Base-by-base conservation (phyloP, 1,284 basidiomycete species). In the Boletus semigastroideus region DNA sequence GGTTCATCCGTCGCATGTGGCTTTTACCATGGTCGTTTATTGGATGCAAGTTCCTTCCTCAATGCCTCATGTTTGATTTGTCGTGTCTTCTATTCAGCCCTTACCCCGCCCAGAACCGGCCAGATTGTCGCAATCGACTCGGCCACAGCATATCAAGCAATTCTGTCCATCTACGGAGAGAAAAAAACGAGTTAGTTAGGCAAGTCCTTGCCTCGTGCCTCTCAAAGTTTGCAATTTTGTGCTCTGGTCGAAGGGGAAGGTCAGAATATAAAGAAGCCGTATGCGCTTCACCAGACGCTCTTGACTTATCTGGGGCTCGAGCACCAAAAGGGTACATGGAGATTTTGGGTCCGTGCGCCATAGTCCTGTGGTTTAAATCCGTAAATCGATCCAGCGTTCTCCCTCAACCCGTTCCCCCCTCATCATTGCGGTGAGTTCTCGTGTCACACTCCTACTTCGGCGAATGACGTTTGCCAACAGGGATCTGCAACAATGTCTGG, bases 291-390 rank as follows among this genome's bases (percentile, higher is more conserved):
- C 27, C 25, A 43, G 25, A 6, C 22, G 25, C 38, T 36, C 49
- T 14, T 33, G 31, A 6, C 16, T 36, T 36, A 36, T 36, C n/a
- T 17, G 34, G 12, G 34, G 16, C 4, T 20, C 30, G 28, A 13
- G n/a, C 34, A 44, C 16, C 16, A 22, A 33, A 36, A n/a, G 11
- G 6, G 36, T 38, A 20, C 8, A 13, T 33, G 16, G 12, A 14
- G 37, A 14, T 14, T 16, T 5, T 20, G 25, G 52, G 52, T 55
- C 39, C 6, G 37, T 54, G 52, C 33, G 22, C 14, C 17, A n/a
- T 14, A 19, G 6, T 3, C 12, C 11, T 8, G 1, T 27, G 37
- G 16, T 40, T 40, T 22, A 8, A 36, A 22, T n/a, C 27, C n/a
- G n/a, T n/a, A n/a, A n/a, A n/a, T n/a, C n/a, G n/a, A n/a, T n/a